Evolutionary conservation across 73 alveolate genomes (phyloP).

Genomic region (Paramecium primaurelia): DNA sequence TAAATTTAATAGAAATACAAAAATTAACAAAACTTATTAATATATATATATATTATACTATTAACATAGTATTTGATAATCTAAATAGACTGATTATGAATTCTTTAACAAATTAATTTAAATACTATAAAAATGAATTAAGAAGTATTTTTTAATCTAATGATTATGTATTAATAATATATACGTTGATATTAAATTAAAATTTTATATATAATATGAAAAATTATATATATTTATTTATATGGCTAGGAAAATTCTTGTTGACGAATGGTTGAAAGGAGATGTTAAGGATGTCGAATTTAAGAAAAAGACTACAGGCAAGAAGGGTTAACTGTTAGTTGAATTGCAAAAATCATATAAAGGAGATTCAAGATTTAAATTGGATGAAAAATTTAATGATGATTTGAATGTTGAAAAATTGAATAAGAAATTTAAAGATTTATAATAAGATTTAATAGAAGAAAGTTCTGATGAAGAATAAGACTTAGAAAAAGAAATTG

Average conservation of each 20-base stretch:
- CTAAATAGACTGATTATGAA: no score
- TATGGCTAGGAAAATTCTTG: neutral
- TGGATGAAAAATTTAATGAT: constrained; percentile 45
- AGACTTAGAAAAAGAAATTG: neutral
- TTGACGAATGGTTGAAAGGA: constrained; percentile 36
- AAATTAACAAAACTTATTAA: no score
- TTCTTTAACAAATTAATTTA: no score
- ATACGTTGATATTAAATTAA: neutral
- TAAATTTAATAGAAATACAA: no score
- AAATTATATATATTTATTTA: neutral
- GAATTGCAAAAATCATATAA: constrained; percentile 58
- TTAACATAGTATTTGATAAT: no score
- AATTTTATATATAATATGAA: neutral
- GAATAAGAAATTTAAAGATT: constrained; percentile 36
- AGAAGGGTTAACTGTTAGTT: constrained; percentile 54
- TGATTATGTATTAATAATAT: neutral
- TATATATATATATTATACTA: no score
- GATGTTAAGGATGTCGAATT: constrained; percentile 3
- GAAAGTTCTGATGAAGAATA: neutral
- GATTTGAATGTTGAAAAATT: constrained; percentile 45
- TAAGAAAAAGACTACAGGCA: constrained; percentile 3
- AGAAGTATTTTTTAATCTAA: no score
- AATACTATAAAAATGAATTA: no score
- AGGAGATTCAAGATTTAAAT: constrained; percentile 60
- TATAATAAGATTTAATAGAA: neutral